These are phyloP conservation scores for Pulveroboletus sp. DNA, from an alignment of 768 basidiomycete genomes.

Conservation along the genomic window DNA sequence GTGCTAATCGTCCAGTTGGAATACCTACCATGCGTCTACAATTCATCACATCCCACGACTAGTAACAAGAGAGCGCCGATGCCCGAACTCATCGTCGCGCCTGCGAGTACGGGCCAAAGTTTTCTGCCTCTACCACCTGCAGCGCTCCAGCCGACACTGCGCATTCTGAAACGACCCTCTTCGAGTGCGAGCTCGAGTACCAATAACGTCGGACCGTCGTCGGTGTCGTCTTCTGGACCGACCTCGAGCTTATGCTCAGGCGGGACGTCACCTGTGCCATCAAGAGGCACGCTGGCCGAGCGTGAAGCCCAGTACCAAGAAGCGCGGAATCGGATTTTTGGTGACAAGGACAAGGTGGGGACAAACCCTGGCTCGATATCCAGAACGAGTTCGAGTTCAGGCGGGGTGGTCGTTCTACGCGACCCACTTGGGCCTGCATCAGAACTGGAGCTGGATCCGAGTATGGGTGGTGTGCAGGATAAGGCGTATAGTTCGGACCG, in stretches of 20 bases:
- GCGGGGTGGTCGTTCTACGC: slow-evolving; percentile 22
- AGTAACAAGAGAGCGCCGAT: slow-evolving; percentile 66
- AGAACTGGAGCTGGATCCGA: slow-evolving; percentile 3
- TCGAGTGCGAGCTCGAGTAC: slow-evolving; percentile 2
- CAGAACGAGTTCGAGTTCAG: neutral
- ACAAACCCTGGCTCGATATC: neutral
- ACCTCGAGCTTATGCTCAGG: slow-evolving; percentile 11
- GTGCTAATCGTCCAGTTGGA: slow-evolving; percentile 15
- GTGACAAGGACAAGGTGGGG: slow-evolving; percentile 22
- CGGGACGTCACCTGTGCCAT: slow-evolving; percentile 14
- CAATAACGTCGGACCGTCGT: neutral
- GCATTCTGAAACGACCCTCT: slow-evolving; percentile 71
- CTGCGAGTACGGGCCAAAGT: slow-evolving; percentile 35
- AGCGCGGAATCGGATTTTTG: slow-evolving; percentile 73
- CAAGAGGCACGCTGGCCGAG: slow-evolving; percentile 46
- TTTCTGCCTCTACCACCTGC: slow-evolving; percentile 50
- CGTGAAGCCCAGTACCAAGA: slow-evolving; percentile 73
- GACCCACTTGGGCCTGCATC: slow-evolving; percentile 33
- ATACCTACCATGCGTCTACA: too few relatives aligned
- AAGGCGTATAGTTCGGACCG: neutral
- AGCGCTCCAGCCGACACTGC: slow-evolving; percentile 60
- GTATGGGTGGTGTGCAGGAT: neutral
- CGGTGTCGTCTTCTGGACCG: slow-evolving; percentile 10
- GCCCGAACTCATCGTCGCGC: slow-evolving; percentile 56
- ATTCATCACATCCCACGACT: too few relatives aligned